These are phyloP conservation scores for Entomophthora muscae DNA, from an alignment of 371 early-diverging fungal genomes.

Conservation along the genomic window DNA sequence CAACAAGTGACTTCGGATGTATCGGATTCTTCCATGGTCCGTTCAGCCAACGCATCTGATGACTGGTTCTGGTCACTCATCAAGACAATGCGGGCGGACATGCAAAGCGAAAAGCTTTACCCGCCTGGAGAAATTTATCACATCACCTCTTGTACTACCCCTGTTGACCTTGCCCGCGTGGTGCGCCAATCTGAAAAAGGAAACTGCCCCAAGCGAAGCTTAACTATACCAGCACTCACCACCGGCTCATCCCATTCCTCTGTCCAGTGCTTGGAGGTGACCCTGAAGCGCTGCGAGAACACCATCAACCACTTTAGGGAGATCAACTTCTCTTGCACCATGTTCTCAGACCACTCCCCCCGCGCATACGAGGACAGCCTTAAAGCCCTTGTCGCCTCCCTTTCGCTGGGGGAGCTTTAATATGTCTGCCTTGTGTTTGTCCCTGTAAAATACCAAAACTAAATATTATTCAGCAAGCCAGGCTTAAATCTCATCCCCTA, in stretches of 20 bases:
- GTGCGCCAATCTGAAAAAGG: background rate
- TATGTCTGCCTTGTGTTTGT: no score
- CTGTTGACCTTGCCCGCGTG: constrained; percentile 14
- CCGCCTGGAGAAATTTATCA: constrained; percentile 54
- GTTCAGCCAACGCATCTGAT: constrained; percentile 8
- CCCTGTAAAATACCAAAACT: no score
- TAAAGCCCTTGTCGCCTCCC: constrained; percentile 14
- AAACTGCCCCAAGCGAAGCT: background rate
- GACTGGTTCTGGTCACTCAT: constrained; percentile 65
- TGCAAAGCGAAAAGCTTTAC: constrained; percentile 59
- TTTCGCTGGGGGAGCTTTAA: no score
- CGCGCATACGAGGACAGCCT: constrained; percentile 38
- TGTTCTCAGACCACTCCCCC: constrained; percentile 59
- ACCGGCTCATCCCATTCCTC: constrained; percentile 9
- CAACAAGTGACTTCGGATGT: constrained; percentile 8
- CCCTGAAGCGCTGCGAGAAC: constrained; percentile 40
- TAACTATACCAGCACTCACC: background rate
- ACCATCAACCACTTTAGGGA: constrained; percentile 45
- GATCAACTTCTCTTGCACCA: constrained; percentile 39
- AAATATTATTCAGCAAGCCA: no score
- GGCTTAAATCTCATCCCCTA: no score
- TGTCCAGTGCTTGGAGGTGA: constrained; percentile 15
- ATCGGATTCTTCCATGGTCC: constrained; percentile 7
- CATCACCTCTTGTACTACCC: constrained; percentile 30
- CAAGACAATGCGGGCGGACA: constrained; percentile 60